Base-by-base conservation (phyloP, 352 stramenopile species). In the Phytopythium boreale region DNA sequence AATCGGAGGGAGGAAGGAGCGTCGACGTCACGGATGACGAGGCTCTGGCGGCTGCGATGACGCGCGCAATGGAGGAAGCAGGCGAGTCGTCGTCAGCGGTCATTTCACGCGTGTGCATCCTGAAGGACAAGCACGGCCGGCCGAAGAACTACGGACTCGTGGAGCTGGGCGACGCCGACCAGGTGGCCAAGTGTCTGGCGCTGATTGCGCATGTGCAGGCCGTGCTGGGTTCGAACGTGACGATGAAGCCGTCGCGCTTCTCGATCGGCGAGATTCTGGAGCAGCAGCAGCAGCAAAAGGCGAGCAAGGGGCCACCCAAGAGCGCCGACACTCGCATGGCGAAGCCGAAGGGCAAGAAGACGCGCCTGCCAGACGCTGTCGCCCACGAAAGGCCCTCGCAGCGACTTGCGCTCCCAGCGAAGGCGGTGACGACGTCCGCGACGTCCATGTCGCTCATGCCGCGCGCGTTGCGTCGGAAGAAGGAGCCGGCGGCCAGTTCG, bases 81-180 rank as follows among this genome's bases (percentile, higher is more conserved):
- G 72, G 79, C 19, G 43, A 50, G 20, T 6, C 43, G 19, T 24
- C 43, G 19, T n/a, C n/a, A n/a, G 43, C 27, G 43, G 71, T 79
- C 22, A 69, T 89, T 19, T 78, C 68, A 39, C 75, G 74, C 20
- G 74, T 83, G 43, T 76, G 72, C 12, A 87, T 89, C 37, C 61
- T 89, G 50, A 83, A 75, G 11, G 82, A 88, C 56, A 77, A 76
- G n/a, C 71, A 76, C 26, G 79, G 79, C 0, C 79, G 77, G n/a
- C 69, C 79, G 7, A 92, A 92, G 57, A 81, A 89, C 53, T 89
- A 89, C 44, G 82, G 70, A 1, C 75, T 92, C 3, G 75, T 92
- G n/a, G 68, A 88, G 56, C 43, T 89, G 5, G 64, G 66, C 1
- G 65, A 85, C 26, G 17, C 60, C 17, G 68, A 70, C 2, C 69